Conservation (phyloP, 2,329 filamentous ascomycete species). For the Fusarium sp. region DNA sequence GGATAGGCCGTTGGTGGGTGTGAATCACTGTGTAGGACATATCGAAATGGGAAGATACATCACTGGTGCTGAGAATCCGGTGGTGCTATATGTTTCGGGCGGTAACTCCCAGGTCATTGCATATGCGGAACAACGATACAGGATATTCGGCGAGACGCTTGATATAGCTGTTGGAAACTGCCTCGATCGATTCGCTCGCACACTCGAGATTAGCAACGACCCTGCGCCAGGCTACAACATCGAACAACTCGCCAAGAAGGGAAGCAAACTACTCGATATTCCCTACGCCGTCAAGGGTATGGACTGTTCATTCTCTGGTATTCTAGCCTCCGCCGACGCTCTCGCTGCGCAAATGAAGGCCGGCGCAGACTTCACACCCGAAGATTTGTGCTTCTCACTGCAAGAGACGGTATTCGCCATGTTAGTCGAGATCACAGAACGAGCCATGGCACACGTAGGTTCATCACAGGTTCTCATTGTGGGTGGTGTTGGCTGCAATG, state of each 20-base stretch:
- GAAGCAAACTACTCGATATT: conserved; percentile 81
- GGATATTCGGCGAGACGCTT: conserved; percentile 97
- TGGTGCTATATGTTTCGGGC: conserved; percentile 94
- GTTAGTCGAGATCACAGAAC: conserved; percentile 98
- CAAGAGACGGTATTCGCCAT: conserved; percentile 97
- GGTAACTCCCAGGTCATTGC: conserved; percentile 99
- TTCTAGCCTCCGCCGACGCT: conserved; percentile 84
- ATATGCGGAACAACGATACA: conserved; percentile 92
- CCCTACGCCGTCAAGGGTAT: conserved; percentile 98
- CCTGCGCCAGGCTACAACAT: conserved; percentile 98
- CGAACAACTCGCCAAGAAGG: conserved; percentile 87
- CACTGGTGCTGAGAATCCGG: conserved; percentile 89
- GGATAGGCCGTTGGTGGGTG: conserved; percentile 88
- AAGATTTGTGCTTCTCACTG: conserved; percentile 91
- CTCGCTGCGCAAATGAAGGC: conserved; percentile 76
- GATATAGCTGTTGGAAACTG: conserved; percentile 99
- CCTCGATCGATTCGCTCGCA: conserved; percentile 93
- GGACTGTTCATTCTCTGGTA: conserved; percentile 97
- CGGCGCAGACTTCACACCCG: conserved; percentile 75
- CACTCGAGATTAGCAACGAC: conserved; percentile 91
- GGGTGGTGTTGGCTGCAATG: conserved; percentile 94
- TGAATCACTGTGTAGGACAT: conserved; percentile 98
- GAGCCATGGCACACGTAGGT: conserved; percentile 97
- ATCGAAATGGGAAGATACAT: conserved; percentile 98
- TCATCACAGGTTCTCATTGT: conserved; percentile 92